Evolutionary conservation across 2,329 filamentous ascomycete species (phyloP).

Genomic region (Cladophialophora immunda): DNA sequence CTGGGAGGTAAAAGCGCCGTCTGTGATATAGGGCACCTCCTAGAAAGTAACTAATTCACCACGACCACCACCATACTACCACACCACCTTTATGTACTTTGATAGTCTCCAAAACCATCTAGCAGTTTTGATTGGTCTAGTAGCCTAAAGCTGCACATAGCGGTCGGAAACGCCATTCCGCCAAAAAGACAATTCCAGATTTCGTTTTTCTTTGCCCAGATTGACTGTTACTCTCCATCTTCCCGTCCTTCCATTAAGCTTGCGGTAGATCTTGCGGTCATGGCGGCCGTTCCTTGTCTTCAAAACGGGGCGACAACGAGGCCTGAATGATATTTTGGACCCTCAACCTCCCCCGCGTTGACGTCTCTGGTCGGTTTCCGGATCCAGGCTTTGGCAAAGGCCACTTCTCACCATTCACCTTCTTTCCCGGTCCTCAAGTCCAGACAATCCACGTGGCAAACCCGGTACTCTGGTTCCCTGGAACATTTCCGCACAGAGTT

Average conservation of each 20-base stretch:
- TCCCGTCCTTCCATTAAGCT: neutral
- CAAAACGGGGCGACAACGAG: neutral
- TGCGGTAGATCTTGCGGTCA: neutral
- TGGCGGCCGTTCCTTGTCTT: too few relatives aligned
- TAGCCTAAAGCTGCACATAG: neutral
- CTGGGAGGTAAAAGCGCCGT: slow-evolving; percentile 29
- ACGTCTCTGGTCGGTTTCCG: neutral
- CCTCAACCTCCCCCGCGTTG: neutral
- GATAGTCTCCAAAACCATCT: neutral
- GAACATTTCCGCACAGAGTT: neutral
- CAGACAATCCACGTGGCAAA: slow-evolving; percentile 9
- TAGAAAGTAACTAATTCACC: neutral
- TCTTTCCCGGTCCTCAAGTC: neutral
- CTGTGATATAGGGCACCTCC: neutral
- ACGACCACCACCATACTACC: too few relatives aligned
- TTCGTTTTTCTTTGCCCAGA: neutral
- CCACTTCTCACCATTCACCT: neutral
- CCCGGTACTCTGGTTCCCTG: slow-evolving; percentile 2
- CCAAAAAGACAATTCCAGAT: neutral
- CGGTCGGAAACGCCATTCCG: neutral
- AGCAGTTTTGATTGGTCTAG: neutral
- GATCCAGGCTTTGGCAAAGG: neutral
- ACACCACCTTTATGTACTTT: neutral
- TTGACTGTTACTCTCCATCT: neutral
- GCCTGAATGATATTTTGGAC: neutral